Evolutionary conservation across 495 filamentous ascomycete species (phyloP).

Genomic region (Trichodelitschia bisporula): DNA sequence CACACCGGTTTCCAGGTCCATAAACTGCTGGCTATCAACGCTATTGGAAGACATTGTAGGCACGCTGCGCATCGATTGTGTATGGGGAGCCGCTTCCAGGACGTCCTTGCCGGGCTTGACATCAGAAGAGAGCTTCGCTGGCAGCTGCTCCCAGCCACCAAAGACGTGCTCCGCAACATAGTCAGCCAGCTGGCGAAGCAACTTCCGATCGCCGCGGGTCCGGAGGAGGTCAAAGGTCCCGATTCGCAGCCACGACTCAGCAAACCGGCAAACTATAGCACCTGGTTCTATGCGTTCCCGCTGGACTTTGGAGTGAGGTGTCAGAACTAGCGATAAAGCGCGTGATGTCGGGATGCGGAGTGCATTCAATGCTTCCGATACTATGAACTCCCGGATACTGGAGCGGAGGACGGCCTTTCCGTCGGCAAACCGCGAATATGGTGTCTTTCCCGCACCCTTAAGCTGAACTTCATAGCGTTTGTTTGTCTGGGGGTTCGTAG

Average conservation of each 20-base stretch:
- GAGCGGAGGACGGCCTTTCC: slow-evolving; percentile 80
- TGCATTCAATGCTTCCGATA: slow-evolving; percentile 61
- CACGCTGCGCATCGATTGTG: too few relatives aligned
- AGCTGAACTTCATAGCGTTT: slow-evolving; percentile 72
- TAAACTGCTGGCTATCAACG: too few relatives aligned
- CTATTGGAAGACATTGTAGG: too few relatives aligned
- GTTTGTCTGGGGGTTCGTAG: slow-evolving; percentile 48
- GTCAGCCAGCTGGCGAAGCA: slow-evolving; percentile 47
- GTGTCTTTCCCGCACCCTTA: slow-evolving; percentile 80
- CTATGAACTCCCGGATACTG: slow-evolving; percentile 80
- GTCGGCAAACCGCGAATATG: slow-evolving; percentile 93
- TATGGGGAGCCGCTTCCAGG: too few relatives aligned
- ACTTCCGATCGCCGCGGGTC: slow-evolving; percentile 49
- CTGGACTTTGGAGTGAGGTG: slow-evolving; percentile 43
- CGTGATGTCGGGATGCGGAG: slow-evolving; percentile 68
- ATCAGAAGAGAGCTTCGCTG: slow-evolving; percentile 25
- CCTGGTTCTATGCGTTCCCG: slow-evolving; percentile 79
- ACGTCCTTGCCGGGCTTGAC: too few relatives aligned
- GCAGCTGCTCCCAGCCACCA: slow-evolving; percentile 58
- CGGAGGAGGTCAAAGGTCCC: slow-evolving; percentile 83
- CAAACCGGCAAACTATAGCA: slow-evolving; percentile 76
- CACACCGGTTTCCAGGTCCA: slow-evolving; percentile 24
- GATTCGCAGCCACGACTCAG: slow-evolving; percentile 75
- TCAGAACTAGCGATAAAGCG: slow-evolving; percentile 55
- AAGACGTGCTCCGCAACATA: slow-evolving; percentile 75